A percentile compares a stretch with the other conserved stretches of the same genome.
These are phyloP conservation scores for Trichothecium sympodiale DNA, from an alignment of 2,329 filamentous ascomycete species.

Conservation along the genomic window DNA sequence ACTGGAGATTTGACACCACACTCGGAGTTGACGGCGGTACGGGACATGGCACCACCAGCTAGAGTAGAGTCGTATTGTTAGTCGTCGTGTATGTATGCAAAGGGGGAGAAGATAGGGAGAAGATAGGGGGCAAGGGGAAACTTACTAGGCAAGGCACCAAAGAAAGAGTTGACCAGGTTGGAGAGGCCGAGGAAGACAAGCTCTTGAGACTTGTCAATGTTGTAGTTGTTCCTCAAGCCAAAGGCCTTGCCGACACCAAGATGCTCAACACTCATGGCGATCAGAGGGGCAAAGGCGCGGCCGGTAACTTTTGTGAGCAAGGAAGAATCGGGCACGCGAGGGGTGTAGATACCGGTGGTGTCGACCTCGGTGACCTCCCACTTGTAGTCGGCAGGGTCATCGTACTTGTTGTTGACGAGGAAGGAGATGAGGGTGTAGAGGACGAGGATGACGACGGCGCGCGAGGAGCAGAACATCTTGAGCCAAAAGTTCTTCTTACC, in stretches of 20 bases:
- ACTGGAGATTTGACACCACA: slow-evolving; percentile 52
- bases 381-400: slow-evolving; percentile 28
- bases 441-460: slow-evolving; percentile 48
- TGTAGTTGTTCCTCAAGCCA: slow-evolving; percentile 49
- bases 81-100: too few species aligned
- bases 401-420: slow-evolving; percentile 43
- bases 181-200: slow-evolving; percentile 51
- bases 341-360: slow-evolving; percentile 40
- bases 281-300: slow-evolving; percentile 47
- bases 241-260: slow-evolving; percentile 55
- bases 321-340: slow-evolving; percentile 31
- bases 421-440: slow-evolving; percentile 55
- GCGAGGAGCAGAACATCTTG: slow-evolving; percentile 47
- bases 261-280: slow-evolving; percentile 51
- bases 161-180: slow-evolving; percentile 55
- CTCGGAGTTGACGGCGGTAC: slow-evolving; percentile 56
- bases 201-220: slow-evolving; percentile 53
- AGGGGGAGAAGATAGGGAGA: too few species aligned
- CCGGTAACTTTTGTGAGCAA: slow-evolving; percentile 42
- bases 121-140: too few species aligned
- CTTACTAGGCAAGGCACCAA: slow-evolving; percentile 44
- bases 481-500: slow-evolving; percentile 45
- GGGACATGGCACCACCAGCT: slow-evolving; percentile 53
- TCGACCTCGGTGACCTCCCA: slow-evolving; percentile 48
- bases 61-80: too few species aligned